A percentile compares a stretch with the other conserved stretches of the same genome.
Evolutionary conservation across 2,329 filamentous ascomycete genomes (phyloP).

Genomic region (Coccinonectria pachysandricola): DNA sequence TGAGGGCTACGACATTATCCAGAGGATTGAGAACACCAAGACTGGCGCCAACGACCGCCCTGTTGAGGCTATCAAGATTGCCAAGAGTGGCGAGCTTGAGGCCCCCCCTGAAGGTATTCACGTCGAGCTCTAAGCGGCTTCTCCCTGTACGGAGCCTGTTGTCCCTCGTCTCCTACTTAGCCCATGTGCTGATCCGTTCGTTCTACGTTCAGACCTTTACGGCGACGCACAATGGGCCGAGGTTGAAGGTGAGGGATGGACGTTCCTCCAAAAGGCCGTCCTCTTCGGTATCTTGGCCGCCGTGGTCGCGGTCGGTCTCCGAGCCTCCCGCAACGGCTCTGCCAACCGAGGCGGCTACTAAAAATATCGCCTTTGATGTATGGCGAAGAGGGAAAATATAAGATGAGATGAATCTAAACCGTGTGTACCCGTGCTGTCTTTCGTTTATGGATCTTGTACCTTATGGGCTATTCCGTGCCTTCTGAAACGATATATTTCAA

Average conservation of each 20-base stretch:
- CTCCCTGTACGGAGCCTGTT: constrained; percentile 17
- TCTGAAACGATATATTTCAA: too few relatives aligned
- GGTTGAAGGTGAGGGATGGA: constrained; percentile 13
- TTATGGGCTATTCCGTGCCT: too few relatives aligned
- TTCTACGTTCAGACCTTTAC: constrained; percentile 21
- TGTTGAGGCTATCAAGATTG: constrained; percentile 59
- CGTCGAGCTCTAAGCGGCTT: constrained; percentile 63
- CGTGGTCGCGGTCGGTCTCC: constrained; percentile 12
- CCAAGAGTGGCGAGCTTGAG: constrained; percentile 73
- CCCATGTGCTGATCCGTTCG: too few relatives aligned
- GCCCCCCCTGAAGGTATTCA: constrained; percentile 88
- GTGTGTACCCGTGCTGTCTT: too few relatives aligned
- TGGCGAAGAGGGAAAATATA: too few relatives aligned
- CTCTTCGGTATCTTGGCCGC: constrained; percentile 13
- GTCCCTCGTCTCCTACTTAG: constrained; percentile 11
- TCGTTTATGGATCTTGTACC: too few relatives aligned
- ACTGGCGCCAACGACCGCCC: constrained; percentile 62
- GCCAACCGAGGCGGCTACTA: constrained; percentile 5
- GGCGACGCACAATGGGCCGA: constrained; percentile 13
- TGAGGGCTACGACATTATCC: constrained; percentile 72
- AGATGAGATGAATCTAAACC: too few relatives aligned
- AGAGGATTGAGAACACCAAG: constrained; percentile 63
- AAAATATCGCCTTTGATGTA: too few relatives aligned
- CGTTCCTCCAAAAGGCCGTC: constrained; percentile 13
- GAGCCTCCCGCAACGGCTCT: constrained; percentile 6